Conservation (phyloP, 2,329 filamentous ascomycete species). For the Aspergillus alliaceus region DNA sequence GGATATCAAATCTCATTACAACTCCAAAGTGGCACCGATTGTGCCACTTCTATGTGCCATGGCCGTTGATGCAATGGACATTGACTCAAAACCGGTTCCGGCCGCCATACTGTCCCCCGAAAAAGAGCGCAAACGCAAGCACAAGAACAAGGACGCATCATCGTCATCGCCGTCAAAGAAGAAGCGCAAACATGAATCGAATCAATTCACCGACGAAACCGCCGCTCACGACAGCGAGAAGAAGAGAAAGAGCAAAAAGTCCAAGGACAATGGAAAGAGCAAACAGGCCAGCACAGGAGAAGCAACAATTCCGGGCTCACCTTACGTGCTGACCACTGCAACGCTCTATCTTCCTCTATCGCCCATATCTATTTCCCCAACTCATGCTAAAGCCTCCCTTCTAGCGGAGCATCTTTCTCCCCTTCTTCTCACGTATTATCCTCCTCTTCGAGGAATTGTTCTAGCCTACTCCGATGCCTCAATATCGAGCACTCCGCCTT, state of each 20-base stretch:
- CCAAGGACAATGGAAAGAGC: constrained; percentile 37
- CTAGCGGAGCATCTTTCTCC: constrained; percentile 63
- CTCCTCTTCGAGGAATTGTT: constrained; percentile 58
- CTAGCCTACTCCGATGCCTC: constrained; percentile 53
- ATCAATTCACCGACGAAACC: constrained; percentile 19
- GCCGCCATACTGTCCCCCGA: constrained; percentile 27
- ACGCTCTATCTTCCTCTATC: constrained; percentile 69
- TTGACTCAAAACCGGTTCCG: constrained; percentile 28
- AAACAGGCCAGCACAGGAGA: constrained; percentile 21
- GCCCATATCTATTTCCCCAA: constrained; percentile 54
- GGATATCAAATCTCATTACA: not conserved
- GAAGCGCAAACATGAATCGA: constrained; percentile 41
- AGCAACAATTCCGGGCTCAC: constrained; percentile 51
- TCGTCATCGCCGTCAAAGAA: constrained; percentile 39
- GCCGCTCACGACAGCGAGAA: constrained; percentile 18
- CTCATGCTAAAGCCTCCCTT: constrained; percentile 56
- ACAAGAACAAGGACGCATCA: constrained; percentile 47
- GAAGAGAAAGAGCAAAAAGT: constrained; percentile 31
- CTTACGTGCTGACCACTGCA: constrained; percentile 76
- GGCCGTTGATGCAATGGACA: constrained; percentile 42
- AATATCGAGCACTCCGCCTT: constrained; percentile 40
- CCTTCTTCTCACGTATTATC: constrained; percentile 63
- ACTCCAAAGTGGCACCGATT: constrained; percentile 9
- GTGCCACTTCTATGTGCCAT: constrained; percentile 24
- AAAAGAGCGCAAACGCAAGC: constrained; percentile 42